Percentiles rank a stretch among this genome's conserved stretches.
Evolutionary conservation across 2,329 filamentous ascomycete genomes (phyloP).

Genomic region (Xylaria sp.): DNA sequence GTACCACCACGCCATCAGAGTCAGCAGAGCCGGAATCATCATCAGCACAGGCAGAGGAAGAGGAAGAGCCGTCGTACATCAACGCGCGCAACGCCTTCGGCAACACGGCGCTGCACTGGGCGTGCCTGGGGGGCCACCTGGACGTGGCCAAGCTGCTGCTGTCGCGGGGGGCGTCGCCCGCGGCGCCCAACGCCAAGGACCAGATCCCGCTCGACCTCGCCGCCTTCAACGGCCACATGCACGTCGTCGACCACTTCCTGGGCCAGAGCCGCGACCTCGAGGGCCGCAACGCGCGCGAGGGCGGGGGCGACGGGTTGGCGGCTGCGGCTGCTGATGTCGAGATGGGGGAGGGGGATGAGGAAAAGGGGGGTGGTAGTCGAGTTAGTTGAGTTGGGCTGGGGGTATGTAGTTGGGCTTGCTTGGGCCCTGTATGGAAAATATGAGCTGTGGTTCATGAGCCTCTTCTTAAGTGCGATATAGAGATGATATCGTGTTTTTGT

Average conservation of each 20-base stretch:
- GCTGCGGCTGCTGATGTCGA: constrained; percentile 38
- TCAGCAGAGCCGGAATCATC: constrained; percentile 26
- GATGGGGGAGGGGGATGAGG: constrained; percentile 16
- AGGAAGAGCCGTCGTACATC: constrained; percentile 51
- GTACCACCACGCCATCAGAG: constrained; percentile 12
- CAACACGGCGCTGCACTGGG: constrained; percentile 94
- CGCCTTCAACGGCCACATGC: constrained; percentile 68
- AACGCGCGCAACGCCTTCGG: constrained; percentile 77
- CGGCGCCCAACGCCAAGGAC: constrained; percentile 79
- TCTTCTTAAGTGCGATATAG: no score
- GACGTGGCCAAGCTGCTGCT: constrained; percentile 77
- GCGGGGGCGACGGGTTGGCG: constrained; percentile 47
- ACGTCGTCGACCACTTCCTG: constrained; percentile 65
- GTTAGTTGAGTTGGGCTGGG: no score
- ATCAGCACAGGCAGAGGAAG: constrained; percentile 43
- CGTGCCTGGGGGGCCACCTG: constrained; percentile 85
- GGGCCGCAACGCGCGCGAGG: constrained; percentile 47
- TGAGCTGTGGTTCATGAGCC: no score
- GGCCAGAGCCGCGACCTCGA: constrained; percentile 52
- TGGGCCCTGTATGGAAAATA: no score
- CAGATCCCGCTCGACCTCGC: constrained; percentile 79
- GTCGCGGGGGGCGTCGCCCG: constrained; percentile 74
- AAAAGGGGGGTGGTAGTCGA: constrained; percentile 16
- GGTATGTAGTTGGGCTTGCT: no score
- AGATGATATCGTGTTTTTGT: no score